Base-by-base conservation (phyloP, 352 stramenopile species). In the Phytophthora tubulina region DNA sequence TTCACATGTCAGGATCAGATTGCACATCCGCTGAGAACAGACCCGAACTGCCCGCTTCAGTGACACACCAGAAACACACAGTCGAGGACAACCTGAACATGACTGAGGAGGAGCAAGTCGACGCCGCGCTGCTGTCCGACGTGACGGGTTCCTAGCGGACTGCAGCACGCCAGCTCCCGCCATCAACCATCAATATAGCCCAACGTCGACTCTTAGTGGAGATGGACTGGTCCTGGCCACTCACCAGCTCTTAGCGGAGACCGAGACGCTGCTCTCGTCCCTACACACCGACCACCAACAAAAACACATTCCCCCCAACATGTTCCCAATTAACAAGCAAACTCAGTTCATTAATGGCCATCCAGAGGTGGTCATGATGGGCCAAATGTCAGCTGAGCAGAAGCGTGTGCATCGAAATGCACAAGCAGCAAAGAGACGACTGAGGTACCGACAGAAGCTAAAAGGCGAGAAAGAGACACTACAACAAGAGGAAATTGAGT, bases 391-490 rank as follows among this genome's bases (percentile, higher is more conserved):
- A 2, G 27, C 53, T 14, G 45, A 42, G 0, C 9, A 41, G 2
- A 27, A 33, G 6, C 52, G 52, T 0, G n/a, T 66, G 15, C 8
- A 53, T 8, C 39, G 33, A 3, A 72, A 67, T n/a, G 53, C 49
- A 6, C 61, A 60, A 31, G 62, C 62, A 3, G 54, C 63, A 17
- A 64, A 69, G 39, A 63, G 63, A 33, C 46, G 61, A 10, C 17
- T 60, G 4, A 21, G 27, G 7, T 63, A 79, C 39, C 67, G 67
- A 7, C 61, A 67, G 39, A 70, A 71, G 11, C 33, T 73, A 3
- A 67, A 73, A 21, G 35, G 49, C 8, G 61, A 74, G 44, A 72
- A 44, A 33, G 41, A 73, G 33, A 48, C 57, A 6, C 57, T 67
- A 17, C 5, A 35, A 13, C 50, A 69, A 6, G 15, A 71, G 15